A percentile compares a stretch with the other conserved stretches of the same genome.
phyloP scores from a whole-genome alignment of 1,284 basidiomycete species.

The Sporisorium reilianum region DNA sequence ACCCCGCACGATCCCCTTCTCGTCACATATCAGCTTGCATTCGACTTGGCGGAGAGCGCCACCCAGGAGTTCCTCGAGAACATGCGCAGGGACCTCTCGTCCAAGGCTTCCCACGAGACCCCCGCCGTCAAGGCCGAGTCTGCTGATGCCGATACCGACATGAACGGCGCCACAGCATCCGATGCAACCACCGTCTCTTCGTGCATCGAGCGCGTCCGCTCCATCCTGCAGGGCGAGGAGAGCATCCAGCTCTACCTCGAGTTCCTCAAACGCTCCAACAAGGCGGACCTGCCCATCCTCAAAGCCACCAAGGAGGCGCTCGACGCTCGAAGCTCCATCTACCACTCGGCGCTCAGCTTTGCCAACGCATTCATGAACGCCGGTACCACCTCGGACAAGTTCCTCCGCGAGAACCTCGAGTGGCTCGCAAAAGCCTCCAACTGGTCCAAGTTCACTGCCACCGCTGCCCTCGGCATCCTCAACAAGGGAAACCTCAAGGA shows the following conservation, averaged over 20 bases:
- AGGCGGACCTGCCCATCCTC: constrained; percentile 67
- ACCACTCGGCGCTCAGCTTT: constrained; percentile 68
- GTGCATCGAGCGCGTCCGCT: constrained; percentile 55
- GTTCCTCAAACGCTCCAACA: constrained; percentile 66
- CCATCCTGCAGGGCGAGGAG: constrained; percentile 67
- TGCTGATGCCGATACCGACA: constrained; percentile 43
- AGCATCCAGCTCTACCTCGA: constrained; percentile 68
- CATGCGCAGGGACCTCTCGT: constrained; percentile 55
- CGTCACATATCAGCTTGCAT: constrained; percentile 67
- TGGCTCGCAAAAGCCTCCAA: constrained; percentile 69
- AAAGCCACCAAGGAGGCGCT: constrained; percentile 67
- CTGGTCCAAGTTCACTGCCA: constrained; percentile 69
- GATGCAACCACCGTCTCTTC: constrained; percentile 44
- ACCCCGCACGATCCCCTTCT: constrained; percentile 62
- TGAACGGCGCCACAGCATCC: constrained; percentile 40
- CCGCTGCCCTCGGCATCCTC: constrained; percentile 68
- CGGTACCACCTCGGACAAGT: constrained; percentile 68
- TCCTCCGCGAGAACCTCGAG: constrained; percentile 68
- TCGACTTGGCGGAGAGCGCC: constrained; percentile 69
- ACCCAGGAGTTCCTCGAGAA: constrained; percentile 69
- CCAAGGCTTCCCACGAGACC: constrained; percentile 24
- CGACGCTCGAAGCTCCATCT: constrained; percentile 67
- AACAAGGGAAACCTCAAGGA: constrained; percentile 68
- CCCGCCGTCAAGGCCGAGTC: constrained; percentile 28
- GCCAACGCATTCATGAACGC: constrained; percentile 69